Evolutionary conservation across 805 yeast species (phyloP), one percentile per base, ranked within the genome.

Genomic region (Yarrowia sp.): DNA sequence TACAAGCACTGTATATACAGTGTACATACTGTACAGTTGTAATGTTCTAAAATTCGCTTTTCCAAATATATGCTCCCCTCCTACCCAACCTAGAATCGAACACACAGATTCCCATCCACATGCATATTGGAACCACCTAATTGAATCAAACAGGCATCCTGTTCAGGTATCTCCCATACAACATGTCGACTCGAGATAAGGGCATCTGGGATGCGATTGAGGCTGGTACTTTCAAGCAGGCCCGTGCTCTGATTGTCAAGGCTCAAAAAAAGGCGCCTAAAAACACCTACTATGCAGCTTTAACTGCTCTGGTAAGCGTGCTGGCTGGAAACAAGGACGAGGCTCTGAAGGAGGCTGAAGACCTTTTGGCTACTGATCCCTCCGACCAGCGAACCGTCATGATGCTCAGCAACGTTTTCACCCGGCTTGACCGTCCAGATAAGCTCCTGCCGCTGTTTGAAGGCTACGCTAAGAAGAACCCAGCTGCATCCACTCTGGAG

Each of bases 231-330:
- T 87, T 78, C 75, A 80, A 81, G 53, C 77, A 79, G 65, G 94
- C 94, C 2, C 79, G 81, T 72, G 79, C 80, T 19, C 79, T 84
- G 56, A 76, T 87, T 14, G 77, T 81, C 63, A 79, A 82, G 67
- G 84, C 86, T 73, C 76, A 86, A 68, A 79, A 81, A 56, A 84
- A 85, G 74, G 80, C 79, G 63, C 95, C 97, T 2, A 82, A 84
- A 38, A 81, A 85, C 40, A 81, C 86, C 7, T 86, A 84, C 71
- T 85, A 84, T 56, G 78, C 69, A 67, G 89, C 86, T 1, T 75
- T 86, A 35, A 36, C 72, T 12, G 75, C 73, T 3, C 76, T 73
- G n/a, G 73, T 73, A 3, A 48, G 70, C n/a, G 53, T 49, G 12
- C 71, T 69, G 52, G 71, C 70, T 70, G 70, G 70, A 11, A 70